phyloP scores from a whole-genome alignment of 2,329 filamentous ascomycete species.

The Pseudocercospora vitis region DNA sequence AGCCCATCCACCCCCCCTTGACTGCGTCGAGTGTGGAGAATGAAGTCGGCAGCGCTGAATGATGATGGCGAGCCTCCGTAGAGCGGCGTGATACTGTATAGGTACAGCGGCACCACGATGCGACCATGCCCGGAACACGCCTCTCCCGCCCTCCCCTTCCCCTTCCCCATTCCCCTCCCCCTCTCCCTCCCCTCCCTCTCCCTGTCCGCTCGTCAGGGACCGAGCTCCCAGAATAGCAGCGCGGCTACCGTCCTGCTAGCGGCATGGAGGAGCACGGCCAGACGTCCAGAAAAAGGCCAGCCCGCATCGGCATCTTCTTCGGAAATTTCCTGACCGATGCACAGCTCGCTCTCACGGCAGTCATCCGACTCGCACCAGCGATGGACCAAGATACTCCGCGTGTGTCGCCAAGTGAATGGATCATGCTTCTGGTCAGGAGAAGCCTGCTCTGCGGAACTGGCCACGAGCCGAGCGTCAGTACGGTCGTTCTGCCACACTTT shows the following conservation, averaged over 20 bases:
- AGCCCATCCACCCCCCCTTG: background rate
- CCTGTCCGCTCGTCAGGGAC: too few species aligned
- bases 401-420: background rate
- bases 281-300: background rate
- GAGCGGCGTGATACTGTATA: background rate
- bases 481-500: conserved; percentile 1
- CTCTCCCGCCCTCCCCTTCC: background rate
- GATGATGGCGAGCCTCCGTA: too few species aligned
- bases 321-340: background rate
- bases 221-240: background rate
- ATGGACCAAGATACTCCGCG: background rate
- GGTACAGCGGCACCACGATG: background rate
- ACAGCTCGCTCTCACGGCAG: background rate
- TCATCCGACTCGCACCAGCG: background rate
- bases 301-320: background rate
- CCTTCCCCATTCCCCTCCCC: too few species aligned
- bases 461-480: background rate
- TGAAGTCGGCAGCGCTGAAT: too few species aligned
- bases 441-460: conserved; percentile 5
- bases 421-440: conserved; percentile 4
- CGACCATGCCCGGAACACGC: background rate
- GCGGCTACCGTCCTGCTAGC: conserved; percentile 1
- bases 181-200: too few species aligned
- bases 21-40: too few species aligned
- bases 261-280: conserved; percentile 1